Conservation (phyloP, 129 eudicot genomes). For the Flaveria trinervia region DNA sequence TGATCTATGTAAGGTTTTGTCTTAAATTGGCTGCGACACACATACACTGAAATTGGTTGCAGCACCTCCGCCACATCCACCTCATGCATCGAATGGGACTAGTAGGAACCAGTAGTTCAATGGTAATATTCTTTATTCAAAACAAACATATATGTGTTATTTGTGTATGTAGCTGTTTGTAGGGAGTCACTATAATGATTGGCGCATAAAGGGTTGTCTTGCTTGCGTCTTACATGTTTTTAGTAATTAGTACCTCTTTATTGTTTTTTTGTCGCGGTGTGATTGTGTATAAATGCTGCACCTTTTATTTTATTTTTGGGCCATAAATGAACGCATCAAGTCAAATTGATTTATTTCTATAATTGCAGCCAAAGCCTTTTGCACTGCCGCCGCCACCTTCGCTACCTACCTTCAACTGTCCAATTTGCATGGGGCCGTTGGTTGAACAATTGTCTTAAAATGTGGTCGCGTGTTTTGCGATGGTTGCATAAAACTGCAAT, state of each 20-base stretch:
- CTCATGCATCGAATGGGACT: background rate
- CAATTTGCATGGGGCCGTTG: conserved; percentile 51
- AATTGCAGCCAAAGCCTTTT: conserved; percentile 1
- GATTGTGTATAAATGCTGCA: background rate
- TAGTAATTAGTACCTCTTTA: background rate
- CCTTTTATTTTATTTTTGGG: background rate
- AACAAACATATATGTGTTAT: background rate
- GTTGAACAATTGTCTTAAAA: conserved; percentile 45
- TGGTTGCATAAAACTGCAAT: conserved; percentile 43
- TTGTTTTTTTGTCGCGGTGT: background rate
- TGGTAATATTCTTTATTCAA: background rate
- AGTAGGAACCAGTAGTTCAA: background rate
- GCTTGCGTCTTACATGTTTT: background rate
- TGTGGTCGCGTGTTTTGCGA: conserved; percentile 68
- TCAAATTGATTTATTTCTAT: conserved; percentile 15
- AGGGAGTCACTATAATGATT: background rate
- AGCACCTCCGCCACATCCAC: background rate
- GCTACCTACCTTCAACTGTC: conserved; percentile 44
- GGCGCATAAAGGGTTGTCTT: background rate
- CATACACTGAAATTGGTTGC: background rate
- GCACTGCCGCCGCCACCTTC: conserved; percentile 24
- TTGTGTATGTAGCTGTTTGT: background rate
- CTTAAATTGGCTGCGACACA: background rate
- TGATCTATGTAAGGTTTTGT: background rate
- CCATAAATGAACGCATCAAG: background rate